Evolutionary conservation across 805 yeast species (phyloP), one percentile per base, ranked within the genome.

Genomic region (Ogataea nonfermentans): DNA sequence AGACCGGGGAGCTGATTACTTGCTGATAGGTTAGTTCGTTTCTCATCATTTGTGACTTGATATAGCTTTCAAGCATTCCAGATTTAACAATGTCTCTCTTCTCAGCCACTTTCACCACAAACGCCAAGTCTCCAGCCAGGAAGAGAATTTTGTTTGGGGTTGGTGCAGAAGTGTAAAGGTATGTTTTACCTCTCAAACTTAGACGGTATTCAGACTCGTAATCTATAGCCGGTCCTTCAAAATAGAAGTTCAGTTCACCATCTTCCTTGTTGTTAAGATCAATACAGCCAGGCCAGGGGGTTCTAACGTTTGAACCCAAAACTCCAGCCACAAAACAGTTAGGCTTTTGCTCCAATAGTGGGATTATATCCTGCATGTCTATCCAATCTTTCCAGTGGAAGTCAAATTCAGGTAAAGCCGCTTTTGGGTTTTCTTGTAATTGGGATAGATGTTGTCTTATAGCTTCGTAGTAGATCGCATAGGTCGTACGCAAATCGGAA

Each of bases 371-470:
- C 6, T 68, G 63, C 59, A 74, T 60, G 42, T 75, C 79, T 4
- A 67, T 65, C 73, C 79, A 76, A 52, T 76, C 81, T 41, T 64
- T 65, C 81, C 81, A 76, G 47, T 74, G 75, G 57, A 76, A 76
- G 13, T 56, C 63, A 31, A 65, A 57, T 12, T 56, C 62, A 0
- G 71, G 65, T 2, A 69, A 68, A 6, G 46, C 40, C n/a, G 48
- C 46, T 46, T 57, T 40, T 32, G 67, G 44, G 27, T 52, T 37
- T 15, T 47, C 12, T 44, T 54, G 43, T 47, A 51, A 35, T 40
- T 45, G 54, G 46, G 38, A 43, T 40, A 46, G 55, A 35, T 60
- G 65, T 27, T 56, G 52, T 27, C 59, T 55, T 24, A 67, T 52
- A 1, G 61, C 56, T 39, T 63, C 67, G 11, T 59, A 48, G 35